Percentiles rank a stretch among this genome's conserved stretches.
These are phyloP conservation scores for Apiospora rasikravindrae DNA, from an alignment of 2,329 filamentous ascomycete genomes.

Conservation along the genomic window DNA sequence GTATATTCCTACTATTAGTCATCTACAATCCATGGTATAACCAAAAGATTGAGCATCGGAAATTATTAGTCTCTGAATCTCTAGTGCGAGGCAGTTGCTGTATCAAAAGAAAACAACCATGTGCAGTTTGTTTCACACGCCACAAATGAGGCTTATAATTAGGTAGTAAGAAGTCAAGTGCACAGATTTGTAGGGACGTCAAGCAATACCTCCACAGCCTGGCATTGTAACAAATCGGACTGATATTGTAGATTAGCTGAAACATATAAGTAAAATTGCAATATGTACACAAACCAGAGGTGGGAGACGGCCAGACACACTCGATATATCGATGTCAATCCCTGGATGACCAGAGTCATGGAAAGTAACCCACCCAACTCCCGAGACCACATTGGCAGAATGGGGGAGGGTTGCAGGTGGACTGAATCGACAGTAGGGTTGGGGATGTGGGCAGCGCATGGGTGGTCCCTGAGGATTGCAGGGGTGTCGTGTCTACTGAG, in stretches of 20 bases:
- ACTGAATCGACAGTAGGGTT: neutral
- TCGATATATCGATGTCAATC: neutral
- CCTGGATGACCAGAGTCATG: neutral
- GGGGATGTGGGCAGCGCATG: slow-evolving; percentile 2
- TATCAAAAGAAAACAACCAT: neutral
- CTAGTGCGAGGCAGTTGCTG: no score
- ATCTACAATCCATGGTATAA: no score
- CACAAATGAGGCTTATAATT: neutral
- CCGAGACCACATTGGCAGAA: neutral
- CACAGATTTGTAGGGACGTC: neutral
- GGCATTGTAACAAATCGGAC: neutral
- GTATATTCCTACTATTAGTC: no score
- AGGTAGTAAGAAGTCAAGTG: neutral
- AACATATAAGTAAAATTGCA: neutral
- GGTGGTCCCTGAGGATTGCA: neutral
- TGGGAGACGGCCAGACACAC: neutral
- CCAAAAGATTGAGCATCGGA: no score
- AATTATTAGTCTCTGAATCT: no score
- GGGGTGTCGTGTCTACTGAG: neutral
- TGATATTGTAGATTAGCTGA: neutral
- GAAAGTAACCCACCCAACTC: neutral
- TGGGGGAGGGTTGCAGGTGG: neutral
- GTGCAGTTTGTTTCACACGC: no score
- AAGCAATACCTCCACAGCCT: neutral
- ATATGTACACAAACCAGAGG: neutral